Percentiles rank a stretch among this genome's conserved stretches.
These are phyloP conservation scores for Coemansia sp. DNA, from an alignment of 192 early-diverging fungal species.

Conservation along the genomic window DNA sequence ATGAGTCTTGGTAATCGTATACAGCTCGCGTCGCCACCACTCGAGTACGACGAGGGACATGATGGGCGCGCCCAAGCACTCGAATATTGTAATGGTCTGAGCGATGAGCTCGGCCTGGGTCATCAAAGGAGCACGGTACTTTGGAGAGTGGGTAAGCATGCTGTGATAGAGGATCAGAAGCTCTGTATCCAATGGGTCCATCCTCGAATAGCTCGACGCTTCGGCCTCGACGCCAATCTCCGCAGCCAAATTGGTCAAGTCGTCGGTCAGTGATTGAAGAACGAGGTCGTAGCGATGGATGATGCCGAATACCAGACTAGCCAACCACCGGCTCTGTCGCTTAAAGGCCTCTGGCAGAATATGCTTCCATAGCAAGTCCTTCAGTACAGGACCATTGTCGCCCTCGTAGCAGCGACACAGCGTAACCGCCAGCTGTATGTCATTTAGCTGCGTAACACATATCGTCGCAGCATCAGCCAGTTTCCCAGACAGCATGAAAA, in stretches of 20 bases:
- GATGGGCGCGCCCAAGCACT: constrained; percentile 50
- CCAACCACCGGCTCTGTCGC: constrained; percentile 49
- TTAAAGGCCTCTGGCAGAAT: constrained; percentile 44
- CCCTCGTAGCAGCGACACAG: constrained; percentile 93
- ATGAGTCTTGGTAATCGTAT: constrained; percentile 23
- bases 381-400: constrained; percentile 54
- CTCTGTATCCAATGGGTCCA: constrained; percentile 52
- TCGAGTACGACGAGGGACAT: constrained; percentile 57
- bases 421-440: constrained; percentile 89
- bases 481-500: constrained; percentile 89
- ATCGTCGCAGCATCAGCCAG: constrained; percentile 92
- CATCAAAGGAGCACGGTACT: constrained; percentile 45
- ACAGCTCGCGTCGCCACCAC: constrained; percentile 54
- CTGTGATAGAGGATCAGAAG: constrained; percentile 48
- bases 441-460: constrained; percentile 88
- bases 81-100: constrained; percentile 56
- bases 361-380: constrained; percentile 38
- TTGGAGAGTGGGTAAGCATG: constrained; percentile 48
- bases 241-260: constrained; percentile 26
- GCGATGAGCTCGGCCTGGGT: constrained; percentile 54
- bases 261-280: constrained; percentile 42
- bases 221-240: constrained; percentile 38
- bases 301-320: constrained; percentile 47
- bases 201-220: constrained; percentile 30
- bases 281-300: constrained; percentile 48